Percentiles rank a stretch among this genome's conserved stretches.
Evolutionary conservation across 2,329 filamentous ascomycete genomes (phyloP).

Genomic region (Cladosporium oxysporum): DNA sequence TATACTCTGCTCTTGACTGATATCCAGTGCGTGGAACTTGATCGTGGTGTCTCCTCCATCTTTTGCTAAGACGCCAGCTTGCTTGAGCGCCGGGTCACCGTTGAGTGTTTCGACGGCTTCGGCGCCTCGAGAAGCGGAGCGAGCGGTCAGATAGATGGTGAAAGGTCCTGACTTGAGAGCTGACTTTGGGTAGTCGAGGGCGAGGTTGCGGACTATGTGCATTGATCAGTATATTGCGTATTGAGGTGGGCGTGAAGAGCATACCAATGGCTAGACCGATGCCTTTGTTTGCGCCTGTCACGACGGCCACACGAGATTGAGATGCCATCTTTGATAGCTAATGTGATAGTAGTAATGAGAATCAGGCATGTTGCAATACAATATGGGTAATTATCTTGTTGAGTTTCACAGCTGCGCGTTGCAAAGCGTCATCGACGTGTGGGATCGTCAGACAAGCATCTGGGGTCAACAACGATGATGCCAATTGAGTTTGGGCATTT

Average conservation of each 20-base stretch:
- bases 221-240: not conserved
- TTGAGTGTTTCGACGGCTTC: constrained; percentile 48
- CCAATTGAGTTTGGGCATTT: not conserved
- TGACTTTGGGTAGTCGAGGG: constrained; percentile 55
- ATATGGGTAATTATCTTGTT: not conserved
- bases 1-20: constrained; percentile 50
- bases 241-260: not conserved
- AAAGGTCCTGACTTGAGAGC: constrained; percentile 50
- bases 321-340: constrained; percentile 27
- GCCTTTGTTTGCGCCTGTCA: constrained; percentile 58
- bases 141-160: constrained; percentile 57
- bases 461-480: not conserved
- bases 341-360: not conserved
- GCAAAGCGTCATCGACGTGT: not conserved
- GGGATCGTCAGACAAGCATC: not conserved
- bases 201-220: constrained; percentile 51
- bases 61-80: constrained; percentile 47
- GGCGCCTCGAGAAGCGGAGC: constrained; percentile 51
- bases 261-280: constrained; percentile 52
- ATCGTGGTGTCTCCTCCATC: constrained; percentile 51
- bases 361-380: not conserved
- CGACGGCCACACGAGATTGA: constrained; percentile 49
- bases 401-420: not conserved
- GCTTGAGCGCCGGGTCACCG: constrained; percentile 47
- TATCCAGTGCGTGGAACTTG: constrained; percentile 51